Conservation (phyloP, 78 protist species). For the slime mould (Dictyostelium discoideum) region dicty_2.7 NC_007088.5:6173501-6174000, state of each 20-base stretch:
- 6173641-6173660: conserved; percentile 43
- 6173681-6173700: background rate
- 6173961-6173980: conserved; percentile 40
- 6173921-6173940: background rate
- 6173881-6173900: background rate
- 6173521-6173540: background rate
- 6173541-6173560: background rate
- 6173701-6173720: conserved; percentile 40
- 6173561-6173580: background rate
- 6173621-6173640: conserved; percentile 64
- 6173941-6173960: background rate
- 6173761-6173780: conserved; percentile 29
- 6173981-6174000: conserved; percentile 41
- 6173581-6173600: conserved; percentile 37
- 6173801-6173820: no score
- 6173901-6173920: conserved; percentile 2
- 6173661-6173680: conserved; percentile 1
- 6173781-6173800: background rate
- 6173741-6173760: conserved; percentile 33
- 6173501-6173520: background rate
- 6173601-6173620: conserved; percentile 18
- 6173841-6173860: no score
- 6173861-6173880: no score
- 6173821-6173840: no score
- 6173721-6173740: conserved; percentile 39